These are phyloP conservation scores for Citrullus amarus DNA, from an alignment of 306 rosid genomes.

Conservation along the genomic window DNA sequence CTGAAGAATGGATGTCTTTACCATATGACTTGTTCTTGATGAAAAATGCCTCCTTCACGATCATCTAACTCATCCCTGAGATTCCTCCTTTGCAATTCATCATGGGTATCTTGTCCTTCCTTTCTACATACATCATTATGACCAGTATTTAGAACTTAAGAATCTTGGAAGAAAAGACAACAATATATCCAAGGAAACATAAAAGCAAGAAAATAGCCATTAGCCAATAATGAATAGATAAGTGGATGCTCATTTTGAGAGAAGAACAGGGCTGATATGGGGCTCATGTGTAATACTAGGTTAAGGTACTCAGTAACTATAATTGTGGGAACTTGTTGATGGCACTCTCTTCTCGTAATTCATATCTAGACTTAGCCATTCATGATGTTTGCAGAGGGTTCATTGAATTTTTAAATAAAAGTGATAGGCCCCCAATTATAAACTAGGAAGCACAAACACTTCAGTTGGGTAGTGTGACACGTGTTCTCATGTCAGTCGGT, in stretches of 20 bases:
- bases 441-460: not conserved
- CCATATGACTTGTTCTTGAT: slow-evolving; percentile 73
- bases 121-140: slow-evolving; percentile 26
- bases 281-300: not conserved
- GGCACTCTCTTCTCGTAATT: not conserved
- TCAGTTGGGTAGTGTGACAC: too few relatives aligned
- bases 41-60: slow-evolving; percentile 87
- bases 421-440: not conserved
- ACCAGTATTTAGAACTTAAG: not conserved
- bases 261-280: not conserved
- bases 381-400: not conserved
- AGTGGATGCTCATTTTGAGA: not conserved
- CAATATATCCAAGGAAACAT: not conserved
- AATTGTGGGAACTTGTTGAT: not conserved
- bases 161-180: not conserved
- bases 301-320: not conserved
- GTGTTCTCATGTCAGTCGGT: too few relatives aligned
- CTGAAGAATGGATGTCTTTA: slow-evolving; percentile 5
- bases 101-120: slow-evolving; percentile 85
- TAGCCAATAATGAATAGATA: not conserved
- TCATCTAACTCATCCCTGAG: slow-evolving; percentile 86
- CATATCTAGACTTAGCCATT: not conserved
- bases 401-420: not conserved
- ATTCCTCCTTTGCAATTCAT: slow-evolving; percentile 74
- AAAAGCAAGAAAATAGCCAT: not conserved